These are phyloP conservation scores for Beta macrorhiza DNA, from an alignment of 179 eudicot genomes.

Conservation along the genomic window DNA sequence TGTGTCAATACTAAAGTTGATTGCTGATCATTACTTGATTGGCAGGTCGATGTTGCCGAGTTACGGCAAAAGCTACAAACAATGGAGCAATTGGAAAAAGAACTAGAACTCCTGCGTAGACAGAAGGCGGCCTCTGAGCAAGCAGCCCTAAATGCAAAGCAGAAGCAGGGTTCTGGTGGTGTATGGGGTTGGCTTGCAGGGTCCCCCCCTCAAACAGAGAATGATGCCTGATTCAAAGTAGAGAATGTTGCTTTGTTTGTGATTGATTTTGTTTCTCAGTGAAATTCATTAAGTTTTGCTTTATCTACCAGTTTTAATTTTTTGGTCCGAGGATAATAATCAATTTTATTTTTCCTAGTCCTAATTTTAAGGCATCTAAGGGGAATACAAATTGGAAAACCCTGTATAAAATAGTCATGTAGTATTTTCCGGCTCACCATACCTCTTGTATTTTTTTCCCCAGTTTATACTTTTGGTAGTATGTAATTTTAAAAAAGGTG, in stretches of 20 bases:
- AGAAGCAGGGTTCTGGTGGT: conserved; percentile 79
- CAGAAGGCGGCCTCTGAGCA: conserved; percentile 98
- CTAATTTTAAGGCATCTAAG: conserved; percentile 8
- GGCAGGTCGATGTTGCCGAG: conserved; percentile 95
- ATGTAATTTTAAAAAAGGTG: conserved; percentile 18
- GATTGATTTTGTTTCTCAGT: conserved; percentile 16
- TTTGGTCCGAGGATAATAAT: conserved; percentile 23
- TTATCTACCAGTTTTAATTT: neutral
- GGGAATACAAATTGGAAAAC: conserved; percentile 15
- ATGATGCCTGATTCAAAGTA: conserved; percentile 36
- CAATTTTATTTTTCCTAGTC: conserved; percentile 14
- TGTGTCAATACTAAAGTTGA: neutral
- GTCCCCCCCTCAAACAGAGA: conserved; percentile 47
- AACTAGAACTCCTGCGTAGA: conserved; percentile 81
- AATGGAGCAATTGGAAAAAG: conserved; percentile 85
- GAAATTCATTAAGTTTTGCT: conserved; percentile 23
- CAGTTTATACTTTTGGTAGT: neutral
- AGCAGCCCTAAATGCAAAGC: conserved; percentile 71
- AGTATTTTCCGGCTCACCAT: conserved; percentile 10
- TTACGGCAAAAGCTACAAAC: conserved; percentile 88
- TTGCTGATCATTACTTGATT: conserved; percentile 14
- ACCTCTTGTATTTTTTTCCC: conserved; percentile 10
- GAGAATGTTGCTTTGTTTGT: conserved; percentile 12
- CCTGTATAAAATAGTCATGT: conserved; percentile 28
- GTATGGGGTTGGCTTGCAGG: conserved; percentile 99